phyloP scores from a whole-genome alignment of 2,329 filamentous ascomycete genomes.

The Parafenestella ontariensis region DNA sequence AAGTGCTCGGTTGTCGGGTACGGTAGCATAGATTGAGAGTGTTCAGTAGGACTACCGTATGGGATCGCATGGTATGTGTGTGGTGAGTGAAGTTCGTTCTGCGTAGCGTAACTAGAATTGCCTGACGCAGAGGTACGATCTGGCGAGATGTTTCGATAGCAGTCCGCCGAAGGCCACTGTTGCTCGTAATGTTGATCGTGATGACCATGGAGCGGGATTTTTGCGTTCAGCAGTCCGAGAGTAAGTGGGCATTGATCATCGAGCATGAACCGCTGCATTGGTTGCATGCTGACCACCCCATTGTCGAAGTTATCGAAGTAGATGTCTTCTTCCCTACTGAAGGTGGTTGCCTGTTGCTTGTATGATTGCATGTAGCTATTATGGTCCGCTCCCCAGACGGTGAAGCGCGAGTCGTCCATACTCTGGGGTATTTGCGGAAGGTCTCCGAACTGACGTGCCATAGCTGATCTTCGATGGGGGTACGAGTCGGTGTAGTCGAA shows the following conservation, averaged over 20 bases:
- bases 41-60: constrained; percentile 30
- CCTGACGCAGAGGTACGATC: constrained; percentile 43
- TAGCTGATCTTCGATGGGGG: constrained; percentile 5
- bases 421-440: constrained; percentile 36
- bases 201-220: constrained; percentile 28
- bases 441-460: constrained; percentile 38
- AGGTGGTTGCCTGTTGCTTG: constrained; percentile 20
- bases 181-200: constrained; percentile 23
- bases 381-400: constrained; percentile 15
- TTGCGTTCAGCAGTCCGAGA: constrained; percentile 36
- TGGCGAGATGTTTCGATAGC: constrained; percentile 39
- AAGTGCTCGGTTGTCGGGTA: constrained; percentile 28
- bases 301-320: constrained; percentile 26
- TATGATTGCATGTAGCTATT: constrained; percentile 17
- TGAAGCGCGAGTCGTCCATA: constrained; percentile 28
- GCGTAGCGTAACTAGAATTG: constrained; percentile 39
- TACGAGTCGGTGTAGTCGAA: background rate
- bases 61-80: constrained; percentile 19
- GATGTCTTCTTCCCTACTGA: constrained; percentile 21
- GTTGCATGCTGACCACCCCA: constrained; percentile 32
- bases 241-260: constrained; percentile 40
- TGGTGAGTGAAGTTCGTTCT: constrained; percentile 40
- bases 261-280: constrained; percentile 46
- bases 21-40: constrained; percentile 20
- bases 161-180: constrained; percentile 31